Conservation (phyloP, 2,329 filamentous ascomycete genomes). For the Aspergillus fumigatus region DNA sequence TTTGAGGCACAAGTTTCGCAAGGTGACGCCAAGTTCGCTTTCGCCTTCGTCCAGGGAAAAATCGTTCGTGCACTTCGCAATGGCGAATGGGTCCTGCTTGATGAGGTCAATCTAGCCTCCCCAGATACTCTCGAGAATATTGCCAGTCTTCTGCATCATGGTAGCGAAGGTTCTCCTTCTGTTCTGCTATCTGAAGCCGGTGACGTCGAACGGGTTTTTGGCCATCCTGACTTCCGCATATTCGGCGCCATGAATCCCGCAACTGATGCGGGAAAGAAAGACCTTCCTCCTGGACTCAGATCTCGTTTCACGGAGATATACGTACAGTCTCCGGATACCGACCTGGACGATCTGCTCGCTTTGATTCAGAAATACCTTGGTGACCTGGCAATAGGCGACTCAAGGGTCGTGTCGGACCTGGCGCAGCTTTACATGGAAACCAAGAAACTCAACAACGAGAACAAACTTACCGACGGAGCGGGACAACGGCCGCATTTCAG, state of each 20-base stretch:
- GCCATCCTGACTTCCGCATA: conserved; percentile 88
- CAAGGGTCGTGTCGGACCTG: conserved; percentile 72
- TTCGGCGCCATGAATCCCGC: conserved; percentile 99
- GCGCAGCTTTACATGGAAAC: conserved; percentile 84
- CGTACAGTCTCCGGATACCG: conserved; percentile 82
- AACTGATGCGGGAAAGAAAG: conserved; percentile 93
- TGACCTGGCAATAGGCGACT: conserved; percentile 64
- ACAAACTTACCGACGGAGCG: conserved; percentile 85
- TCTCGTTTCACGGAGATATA: conserved; percentile 96
- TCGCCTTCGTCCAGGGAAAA: conserved; percentile 93
- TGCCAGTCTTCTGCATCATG: conserved; percentile 75
- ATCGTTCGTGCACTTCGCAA: conserved; percentile 94
- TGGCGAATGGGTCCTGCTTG: conserved; percentile 92
- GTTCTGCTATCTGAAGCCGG: conserved; percentile 90
- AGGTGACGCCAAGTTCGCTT: conserved; percentile 77
- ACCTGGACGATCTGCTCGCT: conserved; percentile 77
- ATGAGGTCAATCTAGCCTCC: conserved; percentile 95
- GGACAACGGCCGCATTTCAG: conserved; percentile 97
- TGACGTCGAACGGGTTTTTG: conserved; percentile 81
- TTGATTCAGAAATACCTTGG: conserved; percentile 88
- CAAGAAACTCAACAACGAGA: conserved; percentile 73
- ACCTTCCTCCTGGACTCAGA: conserved; percentile 80
- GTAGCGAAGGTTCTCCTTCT: conserved; percentile 67
- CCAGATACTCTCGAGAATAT: conserved; percentile 93
- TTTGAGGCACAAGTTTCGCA: conserved; percentile 72